A percentile compares a stretch with the other conserved stretches of the same genome.
Conservation (phyloP, 495 filamentous ascomycete species). For the Pyrenopolyporus hunteri region DNA sequence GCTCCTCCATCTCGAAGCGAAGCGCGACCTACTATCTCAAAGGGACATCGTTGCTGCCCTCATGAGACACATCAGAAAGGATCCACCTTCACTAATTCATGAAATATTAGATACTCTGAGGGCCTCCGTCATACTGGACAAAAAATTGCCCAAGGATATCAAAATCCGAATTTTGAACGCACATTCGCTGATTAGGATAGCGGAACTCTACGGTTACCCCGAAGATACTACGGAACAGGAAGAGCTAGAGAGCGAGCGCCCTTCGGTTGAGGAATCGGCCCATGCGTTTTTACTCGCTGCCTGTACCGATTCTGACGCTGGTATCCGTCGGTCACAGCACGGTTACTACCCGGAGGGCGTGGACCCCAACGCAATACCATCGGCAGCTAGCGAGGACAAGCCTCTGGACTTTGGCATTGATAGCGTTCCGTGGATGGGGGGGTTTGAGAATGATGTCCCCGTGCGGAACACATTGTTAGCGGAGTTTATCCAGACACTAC, state of each 20-base stretch:
- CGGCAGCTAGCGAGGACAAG: conserved; percentile 48
- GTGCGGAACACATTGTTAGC: conserved; percentile 77
- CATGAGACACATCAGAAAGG: conserved; percentile 71
- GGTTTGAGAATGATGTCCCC: conserved; percentile 66
- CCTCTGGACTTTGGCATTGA: conserved; percentile 73
- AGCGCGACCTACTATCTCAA: conserved; percentile 76
- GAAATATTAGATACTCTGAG: conserved; percentile 72
- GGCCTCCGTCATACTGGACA: conserved; percentile 70
- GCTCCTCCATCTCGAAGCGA: conserved; percentile 70
- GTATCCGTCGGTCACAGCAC: conserved; percentile 69
- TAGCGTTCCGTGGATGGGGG: conserved; percentile 68
- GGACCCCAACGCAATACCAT: conserved; percentile 57
- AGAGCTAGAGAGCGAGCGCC: conserved; percentile 26
- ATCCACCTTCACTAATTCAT: conserved; percentile 69
- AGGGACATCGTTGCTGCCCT: conserved; percentile 71
- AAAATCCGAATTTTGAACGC: conserved; percentile 77
- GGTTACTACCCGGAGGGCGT: conserved; percentile 77
- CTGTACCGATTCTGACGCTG: conserved; percentile 72
- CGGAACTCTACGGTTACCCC: conserved; percentile 71
- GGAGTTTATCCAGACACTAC: conserved; percentile 76
- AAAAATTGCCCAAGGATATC: conserved; percentile 66
- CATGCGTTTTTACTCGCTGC: conserved; percentile 75
- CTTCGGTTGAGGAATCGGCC: conserved; percentile 61
- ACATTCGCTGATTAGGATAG: conserved; percentile 71
- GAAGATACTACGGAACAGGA: conserved; percentile 37